phyloP scores from a whole-genome alignment of 2,329 filamentous ascomycete genomes.

The Exophiala calicioides region DNA sequence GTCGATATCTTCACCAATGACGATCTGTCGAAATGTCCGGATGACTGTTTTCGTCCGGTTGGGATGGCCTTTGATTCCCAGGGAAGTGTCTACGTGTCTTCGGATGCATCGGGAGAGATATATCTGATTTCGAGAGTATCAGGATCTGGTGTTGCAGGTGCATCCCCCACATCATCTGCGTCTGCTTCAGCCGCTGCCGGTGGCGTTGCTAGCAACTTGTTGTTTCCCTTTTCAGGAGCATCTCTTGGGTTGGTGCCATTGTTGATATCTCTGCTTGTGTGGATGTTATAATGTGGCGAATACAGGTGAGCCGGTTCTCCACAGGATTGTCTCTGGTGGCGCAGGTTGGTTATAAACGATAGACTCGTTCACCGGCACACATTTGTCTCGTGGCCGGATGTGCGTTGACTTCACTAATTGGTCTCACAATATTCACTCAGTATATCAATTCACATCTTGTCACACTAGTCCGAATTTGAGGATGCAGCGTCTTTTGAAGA shows the following conservation, averaged over 20 bases:
- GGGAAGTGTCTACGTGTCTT: slow-evolving; percentile 38
- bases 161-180: slow-evolving; percentile 13
- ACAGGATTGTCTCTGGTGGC: background rate
- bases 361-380: too few relatives aligned
- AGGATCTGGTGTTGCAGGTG: slow-evolving; percentile 4
- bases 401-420: background rate
- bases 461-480: too few relatives aligned
- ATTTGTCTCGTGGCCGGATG: too few relatives aligned
- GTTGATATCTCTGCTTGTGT: background rate
- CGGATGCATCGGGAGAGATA: slow-evolving; percentile 37
- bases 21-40: slow-evolving; percentile 34
- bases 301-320: too few relatives aligned
- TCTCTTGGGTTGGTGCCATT: slow-evolving; percentile 2
- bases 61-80: slow-evolving; percentile 37
- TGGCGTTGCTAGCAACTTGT: slow-evolving; percentile 1
- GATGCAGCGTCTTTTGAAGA: too few relatives aligned
- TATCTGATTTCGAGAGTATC: slow-evolving; percentile 28
- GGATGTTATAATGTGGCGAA: slow-evolving; percentile 10
- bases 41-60: slow-evolving; percentile 38
- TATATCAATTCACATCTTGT: too few relatives aligned
- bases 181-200: slow-evolving; percentile 8
- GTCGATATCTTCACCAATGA: slow-evolving; percentile 36
- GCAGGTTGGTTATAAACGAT: background rate
- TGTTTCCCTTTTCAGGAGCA: background rate
- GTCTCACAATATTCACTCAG: too few relatives aligned